Conservation (phyloP, 352 stramenopile species). For the Sclerospora graminicola region DNA sequence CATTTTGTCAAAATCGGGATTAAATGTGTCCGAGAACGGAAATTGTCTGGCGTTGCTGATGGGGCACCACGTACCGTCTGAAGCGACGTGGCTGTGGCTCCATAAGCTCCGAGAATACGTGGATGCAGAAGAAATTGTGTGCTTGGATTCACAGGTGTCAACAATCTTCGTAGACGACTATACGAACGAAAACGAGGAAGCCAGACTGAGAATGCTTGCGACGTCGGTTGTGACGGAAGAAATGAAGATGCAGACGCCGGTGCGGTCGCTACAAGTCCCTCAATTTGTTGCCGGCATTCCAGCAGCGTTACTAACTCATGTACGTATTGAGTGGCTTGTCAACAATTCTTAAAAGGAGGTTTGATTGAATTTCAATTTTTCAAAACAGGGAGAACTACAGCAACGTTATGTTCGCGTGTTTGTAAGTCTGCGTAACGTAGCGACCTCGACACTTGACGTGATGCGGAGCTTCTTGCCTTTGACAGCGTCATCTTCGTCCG, state of each 20-base stretch:
- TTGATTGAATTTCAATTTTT: no score
- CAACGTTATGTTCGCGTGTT: slow-evolving; percentile 42
- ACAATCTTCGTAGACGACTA: slow-evolving; percentile 40
- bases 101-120: slow-evolving; percentile 31
- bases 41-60: slow-evolving; percentile 33
- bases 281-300: slow-evolving; percentile 44
- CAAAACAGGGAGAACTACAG: slow-evolving; percentile 44
- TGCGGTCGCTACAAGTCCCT: slow-evolving; percentile 40
- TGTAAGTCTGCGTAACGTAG: slow-evolving; percentile 41
- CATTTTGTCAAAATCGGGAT: slow-evolving; percentile 31
- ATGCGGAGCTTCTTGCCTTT: slow-evolving; percentile 40
- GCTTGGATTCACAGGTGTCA: slow-evolving; percentile 48
- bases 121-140: slow-evolving; percentile 33
- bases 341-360: no score
- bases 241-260: slow-evolving; percentile 18
- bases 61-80: slow-evolving; percentile 27
- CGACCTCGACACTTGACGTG: slow-evolving; percentile 26
- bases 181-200: slow-evolving; percentile 12
- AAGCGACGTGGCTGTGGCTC: slow-evolving; percentile 42
- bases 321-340: slow-evolving; percentile 6
- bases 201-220: slow-evolving; percentile 36
- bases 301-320: slow-evolving; percentile 48
- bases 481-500: slow-evolving; percentile 9
- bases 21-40: slow-evolving; percentile 20
- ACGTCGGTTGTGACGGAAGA: slow-evolving; percentile 24